phyloP scores from a whole-genome alignment of 768 basidiomycete species.

The Lyophyllum shimeji region DNA sequence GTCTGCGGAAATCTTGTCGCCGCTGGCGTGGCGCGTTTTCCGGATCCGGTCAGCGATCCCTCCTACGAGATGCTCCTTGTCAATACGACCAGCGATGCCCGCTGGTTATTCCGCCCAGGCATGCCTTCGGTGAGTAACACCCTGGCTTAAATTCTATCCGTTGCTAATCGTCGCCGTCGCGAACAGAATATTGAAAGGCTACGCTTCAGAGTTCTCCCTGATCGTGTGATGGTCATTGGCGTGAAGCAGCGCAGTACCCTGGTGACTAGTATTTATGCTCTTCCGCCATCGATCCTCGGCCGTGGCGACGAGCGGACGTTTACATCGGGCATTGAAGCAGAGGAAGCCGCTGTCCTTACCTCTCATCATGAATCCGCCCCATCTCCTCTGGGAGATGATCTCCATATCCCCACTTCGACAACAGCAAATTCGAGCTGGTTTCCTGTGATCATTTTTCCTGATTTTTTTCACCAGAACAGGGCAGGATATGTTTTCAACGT shows the following conservation, averaged over 20 bases:
- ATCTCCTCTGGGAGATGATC: slow-evolving; percentile 16
- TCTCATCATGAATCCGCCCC: slow-evolving; percentile 5
- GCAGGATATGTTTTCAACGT: slow-evolving; percentile 21
- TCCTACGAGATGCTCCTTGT: slow-evolving; percentile 28
- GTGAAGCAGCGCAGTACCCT: slow-evolving; percentile 25
- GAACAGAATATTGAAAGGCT: slow-evolving; percentile 26
- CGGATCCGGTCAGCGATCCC: slow-evolving; percentile 14
- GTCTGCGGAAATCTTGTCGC: slow-evolving; percentile 26
- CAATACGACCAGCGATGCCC: slow-evolving; percentile 24
- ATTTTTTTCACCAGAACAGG: slow-evolving; percentile 10
- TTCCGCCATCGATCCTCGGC: slow-evolving; percentile 19
- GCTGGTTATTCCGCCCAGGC: slow-evolving; percentile 7
- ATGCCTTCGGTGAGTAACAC: slow-evolving; percentile 5
- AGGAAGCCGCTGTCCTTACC: background rate
- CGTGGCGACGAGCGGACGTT: background rate
- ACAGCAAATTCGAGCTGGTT: slow-evolving; percentile 9
- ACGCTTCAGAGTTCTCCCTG: slow-evolving; percentile 29
- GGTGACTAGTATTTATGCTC: slow-evolving; percentile 27
- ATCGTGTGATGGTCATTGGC: slow-evolving; percentile 31
- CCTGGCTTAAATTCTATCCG: slow-evolving; percentile 17
- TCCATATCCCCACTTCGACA: slow-evolving; percentile 17
- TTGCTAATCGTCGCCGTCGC: slow-evolving; percentile 1
- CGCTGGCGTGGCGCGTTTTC: slow-evolving; percentile 20
- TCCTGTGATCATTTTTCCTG: slow-evolving; percentile 22
- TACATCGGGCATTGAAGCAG: background rate